Conservation (phyloP, 345 rosid genomes). For the Gossypium turneri region DNA sequence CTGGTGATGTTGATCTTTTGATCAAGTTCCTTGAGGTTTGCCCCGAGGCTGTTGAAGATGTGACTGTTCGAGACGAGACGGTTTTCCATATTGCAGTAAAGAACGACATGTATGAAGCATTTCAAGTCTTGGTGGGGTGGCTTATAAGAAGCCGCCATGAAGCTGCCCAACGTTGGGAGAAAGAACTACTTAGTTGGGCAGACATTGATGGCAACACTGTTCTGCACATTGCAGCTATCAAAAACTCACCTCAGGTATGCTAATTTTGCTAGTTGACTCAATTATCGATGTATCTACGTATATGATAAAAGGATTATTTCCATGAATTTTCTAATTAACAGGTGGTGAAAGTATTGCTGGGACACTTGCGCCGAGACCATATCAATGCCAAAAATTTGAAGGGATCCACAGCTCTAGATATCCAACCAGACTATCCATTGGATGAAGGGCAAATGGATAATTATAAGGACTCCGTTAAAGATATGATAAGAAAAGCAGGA, state of each 20-base stretch:
- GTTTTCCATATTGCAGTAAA: slow-evolving; percentile 19
- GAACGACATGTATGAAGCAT: neutral
- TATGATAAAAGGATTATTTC: no score
- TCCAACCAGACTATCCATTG: neutral
- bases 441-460: neutral
- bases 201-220: neutral
- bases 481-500: neutral
- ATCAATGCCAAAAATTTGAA: neutral
- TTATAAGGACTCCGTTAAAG: neutral
- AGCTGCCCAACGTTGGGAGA: neutral
- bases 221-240: neutral
- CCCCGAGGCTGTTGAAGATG: no score
- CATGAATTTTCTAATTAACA: no score
- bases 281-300: no score
- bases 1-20: slow-evolving; percentile 8
- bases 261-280: neutral
- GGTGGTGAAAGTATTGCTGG: neutral
- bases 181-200: neutral
- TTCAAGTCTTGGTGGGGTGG: neutral
- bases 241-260: neutral
- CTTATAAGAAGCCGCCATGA: neutral
- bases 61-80: neutral
- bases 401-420: neutral
- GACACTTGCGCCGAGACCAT: neutral
- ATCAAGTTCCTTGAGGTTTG: neutral